Evolutionary conservation across 139 green algal genomes (phyloP).

Genomic region (Tetraselmis chui): DNA sequence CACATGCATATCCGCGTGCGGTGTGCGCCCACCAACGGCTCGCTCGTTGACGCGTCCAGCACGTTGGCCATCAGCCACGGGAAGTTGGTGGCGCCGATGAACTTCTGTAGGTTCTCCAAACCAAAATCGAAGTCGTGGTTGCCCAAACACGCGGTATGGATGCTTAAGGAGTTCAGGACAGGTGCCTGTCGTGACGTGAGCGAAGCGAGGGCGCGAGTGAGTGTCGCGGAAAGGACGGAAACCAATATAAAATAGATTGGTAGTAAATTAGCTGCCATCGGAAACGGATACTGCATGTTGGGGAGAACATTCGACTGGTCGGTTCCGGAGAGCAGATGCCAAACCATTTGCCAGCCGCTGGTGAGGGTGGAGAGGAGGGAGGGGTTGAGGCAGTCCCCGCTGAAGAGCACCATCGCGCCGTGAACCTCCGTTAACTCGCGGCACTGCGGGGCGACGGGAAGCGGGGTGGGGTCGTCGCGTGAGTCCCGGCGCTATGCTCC

Average conservation of each 20-base stretch:
- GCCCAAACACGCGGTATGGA: conserved; percentile 48
- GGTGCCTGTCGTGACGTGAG: conserved; percentile 28
- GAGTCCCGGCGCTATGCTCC: no score
- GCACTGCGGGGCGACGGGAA: neutral
- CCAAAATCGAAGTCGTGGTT: conserved; percentile 52
- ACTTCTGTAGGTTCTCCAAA: conserved; percentile 38
- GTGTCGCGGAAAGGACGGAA: no score
- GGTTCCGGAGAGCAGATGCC: neutral
- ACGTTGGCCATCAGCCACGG: conserved; percentile 77
- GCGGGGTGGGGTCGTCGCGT: no score
- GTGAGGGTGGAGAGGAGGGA: conserved; percentile 63
- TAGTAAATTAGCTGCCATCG: no score
- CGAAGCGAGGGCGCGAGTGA: no score
- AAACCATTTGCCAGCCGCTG: conserved; percentile 60
- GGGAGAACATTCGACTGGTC: no score
- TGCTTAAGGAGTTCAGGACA: conserved; percentile 56
- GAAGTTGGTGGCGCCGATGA: conserved; percentile 52
- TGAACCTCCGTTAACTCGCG: neutral
- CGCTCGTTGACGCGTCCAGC: conserved; percentile 42
- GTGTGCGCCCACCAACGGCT: conserved; percentile 25
- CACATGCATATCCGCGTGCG: conserved; percentile 18
- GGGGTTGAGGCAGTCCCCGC: conserved; percentile 65
- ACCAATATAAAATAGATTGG: no score
- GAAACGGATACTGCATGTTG: no score
- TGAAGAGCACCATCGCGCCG: conserved; percentile 64